phyloP scores from a whole-genome alignment of 2,329 filamentous ascomycete genomes.

The Ophioceras dolichostomum region DNA sequence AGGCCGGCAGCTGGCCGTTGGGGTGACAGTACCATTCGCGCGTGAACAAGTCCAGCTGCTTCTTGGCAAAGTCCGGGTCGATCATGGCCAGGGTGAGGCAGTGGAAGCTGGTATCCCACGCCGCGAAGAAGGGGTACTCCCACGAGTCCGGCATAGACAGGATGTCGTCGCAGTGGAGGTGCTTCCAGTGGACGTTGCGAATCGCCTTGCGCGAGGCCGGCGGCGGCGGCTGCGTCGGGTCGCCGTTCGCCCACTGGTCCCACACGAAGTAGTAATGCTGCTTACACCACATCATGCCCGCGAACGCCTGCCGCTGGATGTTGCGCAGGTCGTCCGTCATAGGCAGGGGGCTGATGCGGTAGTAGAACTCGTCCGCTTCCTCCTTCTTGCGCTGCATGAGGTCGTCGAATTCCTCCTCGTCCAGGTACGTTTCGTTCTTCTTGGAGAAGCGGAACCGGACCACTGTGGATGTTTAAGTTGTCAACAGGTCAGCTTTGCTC shows the following conservation, averaged over 20 bases:
- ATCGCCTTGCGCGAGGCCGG: slow-evolving; percentile 68
- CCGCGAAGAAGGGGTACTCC: slow-evolving; percentile 97
- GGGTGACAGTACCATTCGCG: slow-evolving; percentile 99
- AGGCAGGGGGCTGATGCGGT: slow-evolving; percentile 79
- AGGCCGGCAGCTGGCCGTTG: slow-evolving; percentile 84
- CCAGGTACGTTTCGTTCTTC: slow-evolving; percentile 64
- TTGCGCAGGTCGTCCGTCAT: slow-evolving; percentile 91
- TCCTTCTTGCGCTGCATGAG: slow-evolving; percentile 72
- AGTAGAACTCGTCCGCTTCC: slow-evolving; percentile 97
- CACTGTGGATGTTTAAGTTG: slow-evolving; percentile 33
- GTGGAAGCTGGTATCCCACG: slow-evolving; percentile 96
- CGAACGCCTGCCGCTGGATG: slow-evolving; percentile 87
- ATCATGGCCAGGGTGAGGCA: slow-evolving; percentile 95
- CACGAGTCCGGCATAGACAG: slow-evolving; percentile 97
- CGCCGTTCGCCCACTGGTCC: slow-evolving; percentile 96
- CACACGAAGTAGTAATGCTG: slow-evolving; percentile 95
- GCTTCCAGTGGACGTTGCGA: slow-evolving; percentile 84
- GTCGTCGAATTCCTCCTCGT: slow-evolving; percentile 88
- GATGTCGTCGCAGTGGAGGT: slow-evolving; percentile 90
- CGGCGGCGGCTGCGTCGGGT: slow-evolving; percentile 77
- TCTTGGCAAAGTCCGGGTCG: slow-evolving; percentile 95
- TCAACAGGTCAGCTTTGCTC: slow-evolving; percentile 24
- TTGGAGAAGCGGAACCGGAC: slow-evolving; percentile 83
- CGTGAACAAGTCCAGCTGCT: slow-evolving; percentile 91
- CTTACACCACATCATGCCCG: slow-evolving; percentile 98